Percentiles rank a stretch among this genome's conserved stretches.
phyloP scores from a whole-genome alignment of 2,329 filamentous ascomycete species.

The Exophiala sp. region DNA sequence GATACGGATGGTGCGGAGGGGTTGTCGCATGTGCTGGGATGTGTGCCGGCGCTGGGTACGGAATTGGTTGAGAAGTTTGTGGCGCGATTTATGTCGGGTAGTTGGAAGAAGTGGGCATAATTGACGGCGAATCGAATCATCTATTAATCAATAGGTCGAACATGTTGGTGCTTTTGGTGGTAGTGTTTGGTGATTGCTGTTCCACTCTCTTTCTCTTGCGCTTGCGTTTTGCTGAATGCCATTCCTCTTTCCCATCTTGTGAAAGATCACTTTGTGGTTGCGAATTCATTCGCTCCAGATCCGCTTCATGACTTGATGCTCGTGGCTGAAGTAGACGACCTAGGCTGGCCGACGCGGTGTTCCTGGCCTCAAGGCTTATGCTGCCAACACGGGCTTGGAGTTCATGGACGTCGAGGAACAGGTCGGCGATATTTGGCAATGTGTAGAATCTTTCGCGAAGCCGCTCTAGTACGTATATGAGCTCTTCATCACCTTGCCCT shows the following conservation, averaged over 20 bases:
- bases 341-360: not conserved
- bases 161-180: constrained; percentile 2
- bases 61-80: constrained; percentile 25
- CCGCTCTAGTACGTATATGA: not conserved
- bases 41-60: constrained; percentile 29
- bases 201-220: constrained; percentile 7
- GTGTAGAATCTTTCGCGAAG: not conserved
- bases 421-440: constrained; percentile 18
- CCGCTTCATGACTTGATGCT: not conserved
- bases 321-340: not conserved
- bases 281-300: not conserved
- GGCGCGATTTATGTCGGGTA: constrained; percentile 26
- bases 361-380: constrained; percentile 3
- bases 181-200: not conserved
- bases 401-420: constrained; percentile 22
- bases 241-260: not conserved
- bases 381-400: constrained; percentile 2
- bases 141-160: constrained; percentile 11
- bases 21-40: constrained; percentile 35
- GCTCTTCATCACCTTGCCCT: not conserved
- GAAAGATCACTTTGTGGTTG: not conserved
- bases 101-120: constrained; percentile 1
- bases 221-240: constrained; percentile 5
- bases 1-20: constrained; percentile 35
- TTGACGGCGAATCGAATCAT: not conserved